Evolutionary conservation across 257 asterid species (phyloP), one percentile per base, ranked within the genome.

Genomic region (Lantana camara): DNA sequence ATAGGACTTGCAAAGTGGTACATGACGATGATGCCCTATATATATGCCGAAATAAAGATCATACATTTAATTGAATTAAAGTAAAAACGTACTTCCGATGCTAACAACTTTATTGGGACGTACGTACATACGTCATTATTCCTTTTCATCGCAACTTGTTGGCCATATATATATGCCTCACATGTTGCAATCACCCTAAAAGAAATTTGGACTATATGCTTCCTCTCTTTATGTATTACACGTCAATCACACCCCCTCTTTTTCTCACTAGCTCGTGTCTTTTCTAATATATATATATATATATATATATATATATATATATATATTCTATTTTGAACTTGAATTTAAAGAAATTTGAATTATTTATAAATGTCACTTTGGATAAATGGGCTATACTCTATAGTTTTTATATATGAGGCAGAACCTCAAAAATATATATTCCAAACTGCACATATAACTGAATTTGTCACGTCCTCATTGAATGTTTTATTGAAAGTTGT

Each of bases 141-240:
- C 67, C 47, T 73, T 64, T 37, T 9, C 8, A 35, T 35, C 40
- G 75, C 77, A 69, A 57, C 69, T 69, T 69, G 77, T 42, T 70
- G 51, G 79, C 77, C 80, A 76, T 72, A n/a, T n/a, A n/a, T n/a
- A n/a, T n/a, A 71, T 59, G 42, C 83, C 80, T 66, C 79, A 71
- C 46, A 48, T 60, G 82, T 70, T 59, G 64, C 73, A 49, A 67
- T 85, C 80, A 57, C 1, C 45, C 24, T 27, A 27, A 27, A 71
- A 71, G 73, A 68, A 32, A 37, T 9, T 23, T 27, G 2, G 22
- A 10, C 16, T 15, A 56, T 51, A 44, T 30, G 35, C 24, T 24
- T 48, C n/a, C n/a, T n/a, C n/a, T n/a, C n/a, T 30, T 67, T 67
- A 70, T 74, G 80, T 69, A 60, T 64, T 61, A 71, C 80, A 75